Conservation (phyloP, 306 rosid species). For the Senna tora region DNA sequence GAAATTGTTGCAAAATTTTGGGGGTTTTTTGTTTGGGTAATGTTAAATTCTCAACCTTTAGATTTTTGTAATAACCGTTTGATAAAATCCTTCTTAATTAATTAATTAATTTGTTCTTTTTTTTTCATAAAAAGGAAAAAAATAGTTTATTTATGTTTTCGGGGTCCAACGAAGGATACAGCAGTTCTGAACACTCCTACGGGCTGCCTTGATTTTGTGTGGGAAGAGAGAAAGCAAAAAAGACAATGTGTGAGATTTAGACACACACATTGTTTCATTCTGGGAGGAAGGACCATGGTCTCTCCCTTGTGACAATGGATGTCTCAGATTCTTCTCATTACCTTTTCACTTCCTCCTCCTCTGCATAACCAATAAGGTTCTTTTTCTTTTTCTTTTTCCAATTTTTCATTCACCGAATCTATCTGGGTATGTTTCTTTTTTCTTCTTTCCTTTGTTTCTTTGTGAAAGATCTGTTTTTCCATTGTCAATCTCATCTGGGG, state of each 20-base stretch:
- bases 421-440: background rate
- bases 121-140: conserved; percentile 25
- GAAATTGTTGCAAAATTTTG: background rate
- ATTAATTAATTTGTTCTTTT: background rate
- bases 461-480: background rate
- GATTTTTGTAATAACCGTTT: no score
- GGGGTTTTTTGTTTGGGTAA: background rate
- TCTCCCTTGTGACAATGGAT: conserved; percentile 42
- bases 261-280: conserved; percentile 45
- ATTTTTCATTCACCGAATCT: background rate
- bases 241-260: conserved; percentile 53
- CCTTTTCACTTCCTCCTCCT: conserved; percentile 38
- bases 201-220: conserved; percentile 49
- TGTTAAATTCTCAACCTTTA: no score
- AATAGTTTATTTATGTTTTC: conserved; percentile 26
- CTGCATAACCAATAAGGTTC: conserved; percentile 39
- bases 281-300: conserved; percentile 19
- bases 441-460: background rate
- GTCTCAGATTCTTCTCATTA: conserved; percentile 26
- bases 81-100: background rate
- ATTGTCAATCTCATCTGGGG: background rate
- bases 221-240: conserved; percentile 30
- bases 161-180: conserved; percentile 44
- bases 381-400: background rate
- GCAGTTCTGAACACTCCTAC: conserved; percentile 43